Conservation (phyloP, 2,329 filamentous ascomycete species). For the Cryphonectria radicalis region DNA sequence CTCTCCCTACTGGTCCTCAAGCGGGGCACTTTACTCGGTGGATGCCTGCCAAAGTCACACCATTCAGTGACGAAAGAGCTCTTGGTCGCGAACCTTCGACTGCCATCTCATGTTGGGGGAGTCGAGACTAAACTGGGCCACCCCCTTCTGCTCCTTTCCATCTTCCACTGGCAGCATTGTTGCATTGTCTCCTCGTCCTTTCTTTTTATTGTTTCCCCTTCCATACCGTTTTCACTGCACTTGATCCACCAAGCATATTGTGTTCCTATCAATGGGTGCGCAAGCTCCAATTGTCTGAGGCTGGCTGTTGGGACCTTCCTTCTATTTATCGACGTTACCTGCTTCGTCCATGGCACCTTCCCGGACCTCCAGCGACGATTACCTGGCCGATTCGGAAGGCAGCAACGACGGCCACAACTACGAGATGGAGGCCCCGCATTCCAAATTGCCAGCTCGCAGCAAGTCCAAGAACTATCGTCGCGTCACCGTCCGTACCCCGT, state of each 20-base stretch:
- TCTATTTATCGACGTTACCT: background rate
- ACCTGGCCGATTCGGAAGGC: constrained; percentile 17
- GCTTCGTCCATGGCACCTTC: constrained; percentile 18
- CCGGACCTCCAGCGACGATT: background rate
- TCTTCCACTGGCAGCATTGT: background rate
- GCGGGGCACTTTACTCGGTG: background rate
- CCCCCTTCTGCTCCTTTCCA: background rate
- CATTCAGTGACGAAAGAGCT: background rate
- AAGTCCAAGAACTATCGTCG: constrained; percentile 13
- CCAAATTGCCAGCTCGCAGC: background rate
- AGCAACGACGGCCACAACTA: background rate
- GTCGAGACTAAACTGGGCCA: background rate
- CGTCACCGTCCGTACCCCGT: constrained; percentile 19
- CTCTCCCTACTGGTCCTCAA: background rate
- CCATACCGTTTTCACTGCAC: background rate
- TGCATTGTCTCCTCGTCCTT: background rate
- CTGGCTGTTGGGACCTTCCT: background rate
- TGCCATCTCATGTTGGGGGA: background rate
- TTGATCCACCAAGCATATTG: background rate
- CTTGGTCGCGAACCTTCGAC: background rate
- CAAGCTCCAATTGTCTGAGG: background rate
- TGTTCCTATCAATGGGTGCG: background rate
- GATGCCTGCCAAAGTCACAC: background rate
- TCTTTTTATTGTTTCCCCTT: background rate
- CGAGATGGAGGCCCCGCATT: background rate